Evolutionary conservation across 164 flowering plant genomes (phyloP).

Genomic region (Saururus chinensis): DNA sequence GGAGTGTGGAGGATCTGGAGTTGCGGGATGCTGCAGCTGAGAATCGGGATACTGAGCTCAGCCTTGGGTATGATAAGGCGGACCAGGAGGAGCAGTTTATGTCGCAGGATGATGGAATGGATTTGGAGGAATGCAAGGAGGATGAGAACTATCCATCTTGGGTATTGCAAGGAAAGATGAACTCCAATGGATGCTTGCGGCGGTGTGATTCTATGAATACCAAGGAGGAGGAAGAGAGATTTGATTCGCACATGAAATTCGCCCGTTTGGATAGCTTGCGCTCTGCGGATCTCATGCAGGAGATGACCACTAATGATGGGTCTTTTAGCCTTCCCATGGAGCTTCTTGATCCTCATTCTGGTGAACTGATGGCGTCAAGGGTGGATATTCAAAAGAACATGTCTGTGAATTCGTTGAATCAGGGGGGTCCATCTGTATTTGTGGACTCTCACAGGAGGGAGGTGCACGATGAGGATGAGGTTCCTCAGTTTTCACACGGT

Average conservation of each 20-base stretch:
- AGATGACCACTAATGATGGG: slow-evolving; percentile 27
- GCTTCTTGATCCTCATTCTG: slow-evolving; percentile 27
- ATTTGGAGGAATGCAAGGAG: slow-evolving; percentile 29
- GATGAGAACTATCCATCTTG: slow-evolving; percentile 5
- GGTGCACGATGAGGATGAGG: slow-evolving; percentile 33
- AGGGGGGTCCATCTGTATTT: slow-evolving; percentile 31
- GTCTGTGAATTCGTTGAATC: slow-evolving; percentile 6
- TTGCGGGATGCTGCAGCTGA: slow-evolving; percentile 14
- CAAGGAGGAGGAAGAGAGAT: slow-evolving; percentile 11
- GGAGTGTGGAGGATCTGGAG: slow-evolving; percentile 13
- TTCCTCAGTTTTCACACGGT: slow-evolving; percentile 17
- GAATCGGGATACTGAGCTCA: slow-evolving; percentile 27
- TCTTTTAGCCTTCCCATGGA: slow-evolving; percentile 27
- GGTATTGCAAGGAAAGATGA: neutral
- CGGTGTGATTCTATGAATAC: slow-evolving; percentile 23
- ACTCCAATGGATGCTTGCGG: slow-evolving; percentile 18
- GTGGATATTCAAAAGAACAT: slow-evolving; percentile 15
- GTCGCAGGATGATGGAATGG: slow-evolving; percentile 29
- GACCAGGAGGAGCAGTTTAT: slow-evolving; percentile 14
- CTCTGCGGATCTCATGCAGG: slow-evolving; percentile 38
- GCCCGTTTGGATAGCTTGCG: slow-evolving; percentile 24
- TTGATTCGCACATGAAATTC: slow-evolving; percentile 10
- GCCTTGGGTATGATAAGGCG: slow-evolving; percentile 31
- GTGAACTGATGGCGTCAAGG: slow-evolving; percentile 31
- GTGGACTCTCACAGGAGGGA: slow-evolving; percentile 42